These are phyloP conservation scores for Melaleuca quinquenervia DNA, from an alignment of 345 rosid genomes.

Conservation along the genomic window DNA sequence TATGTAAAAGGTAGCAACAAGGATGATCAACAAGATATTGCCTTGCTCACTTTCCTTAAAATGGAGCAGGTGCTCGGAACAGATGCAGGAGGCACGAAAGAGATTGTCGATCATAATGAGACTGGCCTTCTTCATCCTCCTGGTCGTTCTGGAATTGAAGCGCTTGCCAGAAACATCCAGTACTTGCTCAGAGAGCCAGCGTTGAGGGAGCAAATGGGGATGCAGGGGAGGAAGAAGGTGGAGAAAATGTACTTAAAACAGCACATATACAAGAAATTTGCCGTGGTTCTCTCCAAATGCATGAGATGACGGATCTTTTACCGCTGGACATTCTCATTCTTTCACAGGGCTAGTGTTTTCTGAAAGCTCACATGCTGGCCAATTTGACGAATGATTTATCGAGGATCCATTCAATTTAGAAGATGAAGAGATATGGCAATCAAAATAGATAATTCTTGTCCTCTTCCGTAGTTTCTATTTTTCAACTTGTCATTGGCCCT, in stretches of 20 bases:
- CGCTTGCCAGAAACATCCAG: slow-evolving; percentile 44
- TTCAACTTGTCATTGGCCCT: background rate
- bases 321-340: slow-evolving; percentile 10
- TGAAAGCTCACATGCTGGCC: background rate
- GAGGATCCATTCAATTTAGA: background rate
- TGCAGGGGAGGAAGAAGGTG: slow-evolving; percentile 55
- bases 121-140: slow-evolving; percentile 80
- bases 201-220: slow-evolving; percentile 44
- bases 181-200: slow-evolving; percentile 44
- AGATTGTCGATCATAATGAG: slow-evolving; percentile 67
- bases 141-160: slow-evolving; percentile 42
- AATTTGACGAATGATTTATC: background rate
- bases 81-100: slow-evolving; percentile 85
- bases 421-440: background rate
- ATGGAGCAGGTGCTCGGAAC: slow-evolving; percentile 73
- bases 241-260: slow-evolving; percentile 63
- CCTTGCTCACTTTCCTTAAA: background rate
- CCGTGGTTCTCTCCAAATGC: slow-evolving; percentile 64
- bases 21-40: background rate
- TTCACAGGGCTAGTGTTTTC: background rate
- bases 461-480: background rate
- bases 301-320: slow-evolving; percentile 34
- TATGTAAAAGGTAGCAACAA: background rate
- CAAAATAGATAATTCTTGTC: background rate
- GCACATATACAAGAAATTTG: slow-evolving; percentile 79